Percentiles rank a stretch among this genome's conserved stretches.
These are phyloP conservation scores for Aspergillus hancockii DNA, from an alignment of 495 filamentous ascomycete genomes.

Conservation along the genomic window DNA sequence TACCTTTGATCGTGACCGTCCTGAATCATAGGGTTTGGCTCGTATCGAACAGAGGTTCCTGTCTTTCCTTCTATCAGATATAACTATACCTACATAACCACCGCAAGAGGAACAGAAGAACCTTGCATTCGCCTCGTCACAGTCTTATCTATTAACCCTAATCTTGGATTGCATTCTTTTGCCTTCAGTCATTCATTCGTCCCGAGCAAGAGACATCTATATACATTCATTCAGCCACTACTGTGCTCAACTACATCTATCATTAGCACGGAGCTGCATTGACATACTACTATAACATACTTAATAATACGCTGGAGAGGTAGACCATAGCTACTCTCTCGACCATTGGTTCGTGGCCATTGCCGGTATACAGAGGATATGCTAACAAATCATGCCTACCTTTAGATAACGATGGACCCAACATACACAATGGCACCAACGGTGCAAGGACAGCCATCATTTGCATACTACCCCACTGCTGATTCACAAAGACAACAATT, in stretches of 20 bases:
- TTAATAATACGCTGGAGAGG: conserved; percentile 24
- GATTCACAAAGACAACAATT: conserved; percentile 80
- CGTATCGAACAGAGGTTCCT: conserved; percentile 30
- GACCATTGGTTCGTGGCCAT: conserved; percentile 24
- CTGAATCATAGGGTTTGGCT: conserved; percentile 20
- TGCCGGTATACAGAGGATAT: background rate
- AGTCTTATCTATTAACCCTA: background rate
- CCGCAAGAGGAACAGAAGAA: background rate
- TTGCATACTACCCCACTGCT: conserved; percentile 89
- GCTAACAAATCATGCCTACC: conserved; percentile 8
- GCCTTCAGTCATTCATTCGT: conserved; percentile 25
- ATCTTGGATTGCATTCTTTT: conserved; percentile 1
- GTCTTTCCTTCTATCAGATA: conserved; percentile 33
- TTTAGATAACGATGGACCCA: conserved; percentile 51
- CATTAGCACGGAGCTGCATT: background rate
- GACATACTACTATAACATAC: conserved; percentile 16
- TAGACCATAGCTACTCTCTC: conserved; percentile 14
- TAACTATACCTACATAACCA: conserved; percentile 5
- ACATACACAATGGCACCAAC: conserved; percentile 52
- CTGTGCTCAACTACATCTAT: conserved; percentile 2
- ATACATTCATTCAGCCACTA: conserved; percentile 30
- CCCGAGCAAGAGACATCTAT: conserved; percentile 18
- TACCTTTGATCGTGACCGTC: conserved; percentile 17
- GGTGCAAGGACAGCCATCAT: conserved; percentile 74
- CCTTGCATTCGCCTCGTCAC: conserved; percentile 6